Evolutionary conservation across 345 rosid species (phyloP), one percentile per base, ranked within the genome.

Genomic region (Iberis pinnata): DNA sequence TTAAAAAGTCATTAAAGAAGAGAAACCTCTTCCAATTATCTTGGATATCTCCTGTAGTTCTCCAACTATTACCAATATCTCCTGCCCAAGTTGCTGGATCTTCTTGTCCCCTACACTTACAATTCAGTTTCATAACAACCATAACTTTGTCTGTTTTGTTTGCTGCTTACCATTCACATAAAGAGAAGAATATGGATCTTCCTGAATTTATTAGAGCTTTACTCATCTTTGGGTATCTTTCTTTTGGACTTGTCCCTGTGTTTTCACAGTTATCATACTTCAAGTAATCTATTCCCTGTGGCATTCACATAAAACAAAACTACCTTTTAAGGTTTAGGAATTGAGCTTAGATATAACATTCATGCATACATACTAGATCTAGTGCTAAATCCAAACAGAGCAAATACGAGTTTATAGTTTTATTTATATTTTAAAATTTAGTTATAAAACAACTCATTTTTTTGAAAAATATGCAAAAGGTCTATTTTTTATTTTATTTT

Each of bases 81-180:
- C 67, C 71, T 18, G 95, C 98, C 98, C 96, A 87, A 19, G 76
- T 68, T 63, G 96, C 98, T 11, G 98, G 96, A 62, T 90, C 92
- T 73, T 80, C 63, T 59, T 78, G 77, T 58, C 98, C 98, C 88
- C 88, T 84, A 38, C 36, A 49, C 6, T 29, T 32, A 50, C 55
- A 56, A 46, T 6, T 12, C 63, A 37, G 43, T 46, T 57, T 51
- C 41, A 16, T 24, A n/a, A n/a, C n/a, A n/a, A n/a, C n/a, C 17
- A 0, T 0, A 41, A 68, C 33, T 32, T 14, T 9, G 24, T 26
- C 4, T 26, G 12, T n/a, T 52, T 18, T 3, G 7, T 44, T 15
- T 44, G 36, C 41, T 15, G 31, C 19, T 63, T 75, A 88, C 90
- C 94, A 86, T 86, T 90, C 98, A 44, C 98, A 90, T 19, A 90